A percentile compares a stretch with the other conserved stretches of the same genome.
Evolutionary conservation across 371 early-diverging fungal species (phyloP).

Genomic region (Fennellomyces sp.): DNA sequence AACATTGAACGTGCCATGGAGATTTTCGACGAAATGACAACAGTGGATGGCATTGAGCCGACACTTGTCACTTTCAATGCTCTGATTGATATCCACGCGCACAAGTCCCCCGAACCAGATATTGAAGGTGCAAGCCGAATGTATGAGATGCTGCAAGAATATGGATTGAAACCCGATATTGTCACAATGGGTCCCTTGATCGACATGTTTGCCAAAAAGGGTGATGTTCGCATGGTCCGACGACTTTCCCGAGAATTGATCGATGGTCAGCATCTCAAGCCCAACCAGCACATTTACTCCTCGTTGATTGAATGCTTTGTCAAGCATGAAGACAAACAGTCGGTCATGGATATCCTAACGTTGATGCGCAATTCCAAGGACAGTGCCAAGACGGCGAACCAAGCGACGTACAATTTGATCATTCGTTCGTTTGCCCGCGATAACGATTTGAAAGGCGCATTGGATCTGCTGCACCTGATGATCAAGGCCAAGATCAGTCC

Average conservation of each 20-base stretch:
- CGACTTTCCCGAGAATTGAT: slow-evolving; percentile 33
- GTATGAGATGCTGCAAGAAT: slow-evolving; percentile 30
- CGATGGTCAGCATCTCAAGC: slow-evolving; percentile 16
- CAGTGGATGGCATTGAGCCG: slow-evolving; percentile 23
- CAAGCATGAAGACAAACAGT: slow-evolving; percentile 19
- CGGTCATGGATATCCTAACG: slow-evolving; percentile 26
- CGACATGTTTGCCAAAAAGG: slow-evolving; percentile 47
- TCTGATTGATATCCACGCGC: slow-evolving; percentile 52
- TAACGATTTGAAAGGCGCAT: slow-evolving; percentile 24
- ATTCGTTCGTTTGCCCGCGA: slow-evolving; percentile 24
- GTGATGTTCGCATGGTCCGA: slow-evolving; percentile 27
- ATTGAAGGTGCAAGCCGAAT: slow-evolving; percentile 27
- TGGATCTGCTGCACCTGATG: slow-evolving; percentile 30
- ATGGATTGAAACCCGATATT: slow-evolving; percentile 29
- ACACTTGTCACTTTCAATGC: slow-evolving; percentile 48
- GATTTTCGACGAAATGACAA: slow-evolving; percentile 36
- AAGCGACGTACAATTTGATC: slow-evolving; percentile 31
- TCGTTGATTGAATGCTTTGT: slow-evolving; percentile 42
- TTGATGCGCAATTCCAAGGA: slow-evolving; percentile 13
- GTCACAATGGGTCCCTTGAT: slow-evolving; percentile 40
- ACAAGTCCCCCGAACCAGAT: slow-evolving; percentile 38
- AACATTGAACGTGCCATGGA: slow-evolving; percentile 32
- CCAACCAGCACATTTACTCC: slow-evolving; percentile 32
- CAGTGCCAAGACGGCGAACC: not conserved
- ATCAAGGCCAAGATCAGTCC: slow-evolving; percentile 15